Base-by-base conservation (phyloP, 78 protist genomes). In the Dictyostelium brefeldianum region DNA sequence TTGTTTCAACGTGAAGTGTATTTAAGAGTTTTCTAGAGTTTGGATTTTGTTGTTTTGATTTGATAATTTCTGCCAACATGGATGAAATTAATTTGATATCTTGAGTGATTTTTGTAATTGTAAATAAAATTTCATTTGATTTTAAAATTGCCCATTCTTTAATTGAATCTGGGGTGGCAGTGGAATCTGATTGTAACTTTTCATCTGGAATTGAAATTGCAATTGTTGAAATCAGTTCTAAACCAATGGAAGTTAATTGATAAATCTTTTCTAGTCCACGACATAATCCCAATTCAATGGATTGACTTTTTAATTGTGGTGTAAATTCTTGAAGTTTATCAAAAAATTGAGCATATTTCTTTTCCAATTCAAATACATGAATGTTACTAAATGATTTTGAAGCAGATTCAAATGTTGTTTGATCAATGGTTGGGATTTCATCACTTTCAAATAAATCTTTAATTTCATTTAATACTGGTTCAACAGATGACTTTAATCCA, bases 31-130 rank as follows among this genome's bases (percentile, higher is more conserved):
- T 87, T 77, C 93, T 87, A 14, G 84, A 64, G 41, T 78, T 78
- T 87, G 93, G 93, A 87, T 47, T 87, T 36, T 36, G n/a, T 64
- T 87, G 93, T 51, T 87, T 87, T 47, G 93, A 46, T 77, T 87
- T 87, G 2, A 87, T 51, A 36, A 87, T 77, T 50, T 87, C 93
- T 50, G 48, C 36, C 50, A 87, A 65, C 29, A 87, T 77, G 27
- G 78, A 64, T 31, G 93, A 87, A 12, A 87, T 25, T 27, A 57
- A 43, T 62, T 74, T 59, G 31, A 77, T 87, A 41, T 87, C 93
- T 70, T 87, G 81, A 25, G 18, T 29, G 41, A 65, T 43, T 64
- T 87, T 87, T n/a, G 53, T 77, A 25, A 87, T 46, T 74, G 69
- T 48, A n/a, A 75, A 87, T 29, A 80, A 22, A 25, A 75, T n/a